Evolutionary conservation across 306 rosid species (phyloP).

Genomic region (Casuarina glauca): DNA sequence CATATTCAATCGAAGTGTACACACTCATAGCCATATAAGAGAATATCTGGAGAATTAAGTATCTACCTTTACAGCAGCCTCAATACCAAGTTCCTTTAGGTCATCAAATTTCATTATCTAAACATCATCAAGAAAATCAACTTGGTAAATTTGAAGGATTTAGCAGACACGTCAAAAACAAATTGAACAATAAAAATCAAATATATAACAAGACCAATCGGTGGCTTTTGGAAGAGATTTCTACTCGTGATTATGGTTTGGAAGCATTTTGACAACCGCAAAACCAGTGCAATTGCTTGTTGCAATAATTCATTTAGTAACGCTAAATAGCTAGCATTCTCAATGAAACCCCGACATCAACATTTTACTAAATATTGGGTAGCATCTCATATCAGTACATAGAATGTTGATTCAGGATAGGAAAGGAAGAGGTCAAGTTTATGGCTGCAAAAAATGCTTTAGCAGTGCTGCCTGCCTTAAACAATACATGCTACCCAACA

Average conservation of each 20-base stretch:
- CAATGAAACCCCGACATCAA: neutral
- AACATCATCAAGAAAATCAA: conserved; percentile 23
- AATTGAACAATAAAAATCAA: neutral
- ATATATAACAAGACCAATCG: neutral
- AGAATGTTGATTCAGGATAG: neutral
- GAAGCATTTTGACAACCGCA: neutral
- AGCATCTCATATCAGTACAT: neutral
- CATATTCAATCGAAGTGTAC: neutral
- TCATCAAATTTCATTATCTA: conserved; percentile 98
- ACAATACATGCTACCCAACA: neutral
- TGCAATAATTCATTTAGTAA: neutral
- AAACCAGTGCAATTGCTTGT: neutral
- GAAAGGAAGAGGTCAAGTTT: neutral
- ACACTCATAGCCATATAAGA: neutral
- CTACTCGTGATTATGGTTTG: neutral
- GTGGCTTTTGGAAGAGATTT: neutral
- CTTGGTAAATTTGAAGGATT: conserved; percentile 17
- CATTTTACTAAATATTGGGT: neutral
- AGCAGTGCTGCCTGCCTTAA: neutral
- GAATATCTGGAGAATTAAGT: conserved; percentile 11
- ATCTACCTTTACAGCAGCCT: conserved; percentile 87
- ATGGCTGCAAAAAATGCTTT: conserved; percentile 7
- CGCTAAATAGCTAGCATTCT: neutral
- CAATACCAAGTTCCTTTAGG: conserved; percentile 89
- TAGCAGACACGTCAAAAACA: conserved; percentile 16